Conservation (phyloP, 805 yeast genomes). For the Starmerella potacharoeniae region DNA sequence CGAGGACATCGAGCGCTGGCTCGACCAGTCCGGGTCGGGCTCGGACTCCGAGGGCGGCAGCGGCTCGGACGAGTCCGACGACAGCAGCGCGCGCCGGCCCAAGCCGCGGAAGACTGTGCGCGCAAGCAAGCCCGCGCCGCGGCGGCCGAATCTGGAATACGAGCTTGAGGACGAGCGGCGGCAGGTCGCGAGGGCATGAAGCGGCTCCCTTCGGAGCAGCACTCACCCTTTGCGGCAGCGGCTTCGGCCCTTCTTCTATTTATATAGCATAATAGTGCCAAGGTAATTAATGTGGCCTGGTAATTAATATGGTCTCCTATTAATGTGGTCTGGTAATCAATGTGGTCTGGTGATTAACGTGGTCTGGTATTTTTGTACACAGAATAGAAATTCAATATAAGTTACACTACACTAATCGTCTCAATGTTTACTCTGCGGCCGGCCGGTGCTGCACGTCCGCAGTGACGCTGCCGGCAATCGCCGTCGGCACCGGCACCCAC, state of each 20-base stretch:
- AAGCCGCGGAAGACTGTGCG: slow-evolving; percentile 21
- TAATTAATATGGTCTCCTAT: no score
- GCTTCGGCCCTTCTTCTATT: not conserved
- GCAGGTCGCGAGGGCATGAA: slow-evolving; percentile 18
- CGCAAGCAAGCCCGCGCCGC: slow-evolving; percentile 10
- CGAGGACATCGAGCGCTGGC: slow-evolving; percentile 88
- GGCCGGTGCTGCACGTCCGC: not conserved
- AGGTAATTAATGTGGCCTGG: no score
- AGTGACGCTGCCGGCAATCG: slow-evolving; percentile 9
- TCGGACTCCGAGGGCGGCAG: slow-evolving; percentile 24
- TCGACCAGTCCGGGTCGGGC: slow-evolving; percentile 36
- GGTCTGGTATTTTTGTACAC: not conserved
- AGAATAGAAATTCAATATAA: not conserved
- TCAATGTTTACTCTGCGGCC: not conserved
- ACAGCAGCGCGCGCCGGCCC: slow-evolving; percentile 31
- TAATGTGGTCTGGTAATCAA: no score
- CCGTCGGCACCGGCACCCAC: slow-evolving; percentile 21
- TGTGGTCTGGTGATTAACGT: no score
- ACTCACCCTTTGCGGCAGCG: no score
- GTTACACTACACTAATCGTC: not conserved
- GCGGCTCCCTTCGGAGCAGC: no score
- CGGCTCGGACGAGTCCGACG: slow-evolving; percentile 23
- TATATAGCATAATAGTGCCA: not conserved
- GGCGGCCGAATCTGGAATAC: slow-evolving; percentile 51
- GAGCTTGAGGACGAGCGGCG: slow-evolving; percentile 47